Percentiles rank a stretch among this genome's conserved stretches.
phyloP scores from a whole-genome alignment of 768 basidiomycete genomes.

The Phallus indusiatus region DNA sequence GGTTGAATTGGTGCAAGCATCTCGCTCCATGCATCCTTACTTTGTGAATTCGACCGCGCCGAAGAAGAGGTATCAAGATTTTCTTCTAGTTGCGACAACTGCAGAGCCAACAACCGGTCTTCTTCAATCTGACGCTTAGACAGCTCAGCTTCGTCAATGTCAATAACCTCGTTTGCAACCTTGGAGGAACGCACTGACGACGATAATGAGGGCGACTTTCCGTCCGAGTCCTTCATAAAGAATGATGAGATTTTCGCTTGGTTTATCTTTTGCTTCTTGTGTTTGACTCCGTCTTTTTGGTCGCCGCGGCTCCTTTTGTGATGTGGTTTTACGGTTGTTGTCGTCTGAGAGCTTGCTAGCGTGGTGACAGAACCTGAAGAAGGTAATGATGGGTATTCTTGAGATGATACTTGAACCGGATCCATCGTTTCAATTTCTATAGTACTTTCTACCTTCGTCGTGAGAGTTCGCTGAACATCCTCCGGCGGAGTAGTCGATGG shows the following conservation, averaged over 20 bases:
- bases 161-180: slow-evolving; percentile 12
- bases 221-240: slow-evolving; percentile 21
- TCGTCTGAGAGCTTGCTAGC: not conserved
- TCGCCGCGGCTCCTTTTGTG: not conserved
- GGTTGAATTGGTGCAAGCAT: slow-evolving; percentile 61
- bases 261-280: slow-evolving; percentile 18
- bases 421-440: not conserved
- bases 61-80: slow-evolving; percentile 12
- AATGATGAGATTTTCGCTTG: slow-evolving; percentile 28
- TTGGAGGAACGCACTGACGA: not conserved
- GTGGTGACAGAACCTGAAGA: slow-evolving; percentile 12
- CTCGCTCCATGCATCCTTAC: slow-evolving; percentile 51
- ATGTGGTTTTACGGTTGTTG: not conserved
- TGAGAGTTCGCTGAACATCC: not conserved
- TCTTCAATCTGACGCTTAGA: slow-evolving; percentile 32
- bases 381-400: slow-evolving; percentile 17
- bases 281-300: not conserved
- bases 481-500: not conserved
- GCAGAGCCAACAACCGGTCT: slow-evolving; percentile 45
- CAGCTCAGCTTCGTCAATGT: slow-evolving; percentile 20
- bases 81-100: slow-evolving; percentile 31
- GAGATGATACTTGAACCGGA: not conserved
- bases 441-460: not conserved
- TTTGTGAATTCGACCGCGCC: slow-evolving; percentile 18
- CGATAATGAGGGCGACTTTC: not conserved